Conservation (phyloP, 495 filamentous ascomycete species). For the Annulohypoxylon maeteangense region DNA sequence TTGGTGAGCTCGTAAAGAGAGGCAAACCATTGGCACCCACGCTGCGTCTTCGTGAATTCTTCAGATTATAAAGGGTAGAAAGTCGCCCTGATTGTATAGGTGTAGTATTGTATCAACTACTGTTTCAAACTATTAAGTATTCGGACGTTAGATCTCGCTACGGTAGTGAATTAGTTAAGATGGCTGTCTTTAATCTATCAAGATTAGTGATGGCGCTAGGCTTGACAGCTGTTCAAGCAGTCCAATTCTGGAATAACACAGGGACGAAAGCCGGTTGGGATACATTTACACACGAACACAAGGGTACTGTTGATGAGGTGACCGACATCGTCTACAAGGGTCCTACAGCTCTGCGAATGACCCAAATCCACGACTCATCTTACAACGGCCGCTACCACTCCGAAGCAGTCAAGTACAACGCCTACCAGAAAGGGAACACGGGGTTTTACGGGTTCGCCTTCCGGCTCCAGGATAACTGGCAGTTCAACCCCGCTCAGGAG, state of each 20-base stretch:
- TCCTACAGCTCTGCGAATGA: constrained; percentile 62
- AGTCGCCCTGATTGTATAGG: background rate
- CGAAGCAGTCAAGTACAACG: constrained; percentile 60
- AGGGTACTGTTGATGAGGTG: constrained; percentile 60
- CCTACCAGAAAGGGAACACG: constrained; percentile 60
- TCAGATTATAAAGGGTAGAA: background rate
- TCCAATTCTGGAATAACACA: constrained; percentile 60
- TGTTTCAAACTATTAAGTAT: background rate
- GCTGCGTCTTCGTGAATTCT: background rate
- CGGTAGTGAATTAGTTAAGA: background rate
- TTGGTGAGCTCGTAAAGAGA: constrained; percentile 28
- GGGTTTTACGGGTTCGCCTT: constrained; percentile 68
- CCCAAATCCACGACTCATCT: constrained; percentile 59
- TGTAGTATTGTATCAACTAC: background rate
- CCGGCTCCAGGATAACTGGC: constrained; percentile 61
- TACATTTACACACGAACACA: constrained; percentile 54
- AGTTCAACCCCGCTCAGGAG: constrained; percentile 58
- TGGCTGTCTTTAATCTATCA: constrained; percentile 19
- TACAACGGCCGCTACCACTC: constrained; percentile 66
- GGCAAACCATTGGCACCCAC: background rate
- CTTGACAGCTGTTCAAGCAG: constrained; percentile 39
- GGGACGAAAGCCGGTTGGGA: constrained; percentile 64
- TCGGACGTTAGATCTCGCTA: no score
- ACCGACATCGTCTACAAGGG: constrained; percentile 59
- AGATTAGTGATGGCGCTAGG: constrained; percentile 27